Percentiles rank a stretch among this genome's conserved stretches.
Evolutionary conservation across 768 basidiomycete genomes (phyloP).

Genomic region (Galerina sulciceps): DNA sequence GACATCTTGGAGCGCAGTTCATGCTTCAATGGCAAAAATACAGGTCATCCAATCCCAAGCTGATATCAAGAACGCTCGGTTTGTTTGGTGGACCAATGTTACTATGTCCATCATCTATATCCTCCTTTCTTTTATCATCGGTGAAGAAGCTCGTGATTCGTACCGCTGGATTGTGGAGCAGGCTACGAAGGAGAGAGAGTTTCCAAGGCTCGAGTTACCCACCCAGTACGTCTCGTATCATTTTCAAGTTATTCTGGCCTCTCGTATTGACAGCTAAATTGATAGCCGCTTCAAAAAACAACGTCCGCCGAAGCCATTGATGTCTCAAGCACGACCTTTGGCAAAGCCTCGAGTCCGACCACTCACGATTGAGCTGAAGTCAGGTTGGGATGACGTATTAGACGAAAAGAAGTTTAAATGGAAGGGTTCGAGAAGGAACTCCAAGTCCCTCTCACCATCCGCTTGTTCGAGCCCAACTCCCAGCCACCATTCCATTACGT

Average conservation of each 20-base stretch:
- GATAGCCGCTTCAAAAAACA: slow-evolving; percentile 2
- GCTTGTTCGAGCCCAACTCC: slow-evolving; percentile 30
- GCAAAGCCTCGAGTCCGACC: slow-evolving; percentile 26
- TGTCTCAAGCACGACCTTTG: slow-evolving; percentile 22
- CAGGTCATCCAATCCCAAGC: slow-evolving; percentile 28
- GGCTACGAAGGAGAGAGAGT: slow-evolving; percentile 2
- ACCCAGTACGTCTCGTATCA: slow-evolving; percentile 16
- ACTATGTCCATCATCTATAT: slow-evolving; percentile 43
- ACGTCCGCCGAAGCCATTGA: slow-evolving; percentile 4
- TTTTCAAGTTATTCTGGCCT: not conserved
- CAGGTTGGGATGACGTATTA: slow-evolving; percentile 56
- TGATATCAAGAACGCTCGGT: slow-evolving; percentile 29
- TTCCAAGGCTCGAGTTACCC: slow-evolving; percentile 10
- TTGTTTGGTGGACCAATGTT: slow-evolving; percentile 46
- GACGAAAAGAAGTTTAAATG: slow-evolving; percentile 34
- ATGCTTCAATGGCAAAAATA: slow-evolving; percentile 43
- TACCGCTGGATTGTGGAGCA: slow-evolving; percentile 35
- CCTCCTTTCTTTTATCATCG: slow-evolving; percentile 36
- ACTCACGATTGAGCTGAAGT: slow-evolving; percentile 41
- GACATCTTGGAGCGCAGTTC: slow-evolving; percentile 51
- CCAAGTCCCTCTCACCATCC: slow-evolving; percentile 23
- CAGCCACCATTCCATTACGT: slow-evolving; percentile 17
- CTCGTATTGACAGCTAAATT: not conserved
- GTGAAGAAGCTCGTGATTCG: slow-evolving; percentile 42
- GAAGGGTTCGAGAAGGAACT: slow-evolving; percentile 22